phyloP scores from a whole-genome alignment of 768 basidiomycete species.

The Ramaria sp. region DNA sequence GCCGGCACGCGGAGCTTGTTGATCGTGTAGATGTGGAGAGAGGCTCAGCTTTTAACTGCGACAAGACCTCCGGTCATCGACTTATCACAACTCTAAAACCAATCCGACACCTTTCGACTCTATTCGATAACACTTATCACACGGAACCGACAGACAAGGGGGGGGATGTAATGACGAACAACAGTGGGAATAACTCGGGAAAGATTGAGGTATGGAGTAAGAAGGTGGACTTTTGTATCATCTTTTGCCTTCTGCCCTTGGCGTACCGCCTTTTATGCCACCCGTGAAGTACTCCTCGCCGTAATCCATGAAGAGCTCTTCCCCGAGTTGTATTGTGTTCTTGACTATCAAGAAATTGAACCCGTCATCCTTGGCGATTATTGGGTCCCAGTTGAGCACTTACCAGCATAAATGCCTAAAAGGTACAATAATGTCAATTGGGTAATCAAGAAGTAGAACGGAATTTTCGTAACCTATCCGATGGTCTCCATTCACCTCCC shows the following conservation, averaged over 20 bases:
- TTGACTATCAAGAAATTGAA: slow-evolving; percentile 24
- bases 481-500: slow-evolving; percentile 52
- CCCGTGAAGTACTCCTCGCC: slow-evolving; percentile 35
- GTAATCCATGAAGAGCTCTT: slow-evolving; percentile 50
- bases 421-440: background rate
- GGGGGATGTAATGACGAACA: no score
- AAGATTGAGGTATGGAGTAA: no score
- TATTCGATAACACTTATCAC: no score
- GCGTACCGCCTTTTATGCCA: background rate
- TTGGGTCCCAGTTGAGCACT: slow-evolving; percentile 14
- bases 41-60: no score
- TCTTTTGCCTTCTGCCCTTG: slow-evolving; percentile 3
- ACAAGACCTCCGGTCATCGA: no score
- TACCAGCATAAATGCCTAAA: slow-evolving; percentile 40
- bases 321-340: slow-evolving; percentile 25
- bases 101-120: no score
- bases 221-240: no score
- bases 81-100: no score
- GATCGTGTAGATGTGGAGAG: no score
- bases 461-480: slow-evolving; percentile 32
- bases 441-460: background rate
- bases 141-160: no score
- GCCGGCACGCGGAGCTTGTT: no score
- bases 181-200: no score
- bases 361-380: background rate